A percentile compares a stretch with the other conserved stretches of the same genome.
These are phyloP conservation scores for Gentiana macrophylla DNA, from an alignment of 257 asterid species.

Conservation along the genomic window DNA sequence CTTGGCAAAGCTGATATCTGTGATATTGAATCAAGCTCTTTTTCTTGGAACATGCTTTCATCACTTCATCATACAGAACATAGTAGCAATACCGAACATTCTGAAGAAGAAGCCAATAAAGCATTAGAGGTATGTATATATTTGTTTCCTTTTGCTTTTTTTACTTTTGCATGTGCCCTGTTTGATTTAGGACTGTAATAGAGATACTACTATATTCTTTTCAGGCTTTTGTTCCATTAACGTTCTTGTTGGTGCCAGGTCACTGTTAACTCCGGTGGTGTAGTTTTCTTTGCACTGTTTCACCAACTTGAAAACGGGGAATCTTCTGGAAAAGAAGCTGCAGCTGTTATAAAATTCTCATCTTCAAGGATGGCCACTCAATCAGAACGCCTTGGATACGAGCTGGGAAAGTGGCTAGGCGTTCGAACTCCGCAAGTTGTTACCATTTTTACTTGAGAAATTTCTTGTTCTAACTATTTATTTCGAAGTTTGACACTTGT, in stretches of 20 bases:
- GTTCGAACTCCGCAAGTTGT: slow-evolving; percentile 97
- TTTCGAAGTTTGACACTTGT: slow-evolving; percentile 9
- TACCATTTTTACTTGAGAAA: slow-evolving; percentile 33
- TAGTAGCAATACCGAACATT: slow-evolving; percentile 71
- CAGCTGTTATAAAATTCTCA: slow-evolving; percentile 92
- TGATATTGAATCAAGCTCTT: slow-evolving; percentile 76
- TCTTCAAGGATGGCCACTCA: slow-evolving; percentile 99
- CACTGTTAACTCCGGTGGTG: slow-evolving; percentile 98
- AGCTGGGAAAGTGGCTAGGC: slow-evolving; percentile 98
- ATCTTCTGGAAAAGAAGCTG: slow-evolving; percentile 71
- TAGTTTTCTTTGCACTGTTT: slow-evolving; percentile 88
- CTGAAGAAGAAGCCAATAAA: slow-evolving; percentile 89
- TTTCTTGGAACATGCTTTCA: slow-evolving; percentile 77
- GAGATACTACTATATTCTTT: neutral
- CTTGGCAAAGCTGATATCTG: slow-evolving; percentile 76
- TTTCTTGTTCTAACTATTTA: slow-evolving; percentile 17
- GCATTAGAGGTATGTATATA: slow-evolving; percentile 70
- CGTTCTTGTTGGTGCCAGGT: slow-evolving; percentile 44
- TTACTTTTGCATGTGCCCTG: slow-evolving; percentile 6
- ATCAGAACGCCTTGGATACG: slow-evolving; percentile 96
- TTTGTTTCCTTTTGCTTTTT: too few species aligned
- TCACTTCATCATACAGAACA: slow-evolving; percentile 95
- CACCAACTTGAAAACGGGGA: slow-evolving; percentile 61
- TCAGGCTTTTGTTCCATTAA: neutral
- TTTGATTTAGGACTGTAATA: slow-evolving; percentile 2